Evolutionary conservation across 1,139 yeast species (phyloP), one percentile per base, ranked within the genome.

Genomic region (Nematodospora anomalae): DNA sequence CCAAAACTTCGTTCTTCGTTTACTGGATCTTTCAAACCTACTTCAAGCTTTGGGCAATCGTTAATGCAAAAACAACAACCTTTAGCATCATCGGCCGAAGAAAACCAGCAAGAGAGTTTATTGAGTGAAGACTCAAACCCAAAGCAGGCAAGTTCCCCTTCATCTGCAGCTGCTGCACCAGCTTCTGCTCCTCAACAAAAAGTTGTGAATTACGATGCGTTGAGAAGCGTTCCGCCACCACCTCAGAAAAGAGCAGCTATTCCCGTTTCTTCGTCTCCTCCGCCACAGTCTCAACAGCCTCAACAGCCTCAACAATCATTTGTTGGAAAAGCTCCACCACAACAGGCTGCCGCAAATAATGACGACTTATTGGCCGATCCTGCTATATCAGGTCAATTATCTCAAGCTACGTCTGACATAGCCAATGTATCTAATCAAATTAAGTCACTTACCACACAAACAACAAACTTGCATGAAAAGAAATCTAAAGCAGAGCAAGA

Each of bases 341-440:
- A 35, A 18, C 40, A 36, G 20, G 32, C 46, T 23, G 38, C 28
- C 16, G 18, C 23, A 7, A 42, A 30, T 9, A 74, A 75, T 45
- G 64, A 62, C 35, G 87, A 80, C 43, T 58, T 79, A 32, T 63
- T 77, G 36, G 80, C 83, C 1, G 64, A 57, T 31, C 66, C 74
- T 2, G 81, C 74, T 36, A 71, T 79, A 4, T 76, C 88, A 1
- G 79, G 81, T 16, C 80, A 83, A 52, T 67, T 88, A 33, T 80
- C 95, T 0, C 78, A 78, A 45, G 90, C 95, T 3, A 80, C 94
- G 11, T 78, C 92, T 3, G 96, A 88, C 49, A 74, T 87, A 58
- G 96, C 96, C 12, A 88, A 90, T 50, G 72, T 85, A 33, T 84
- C 95, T 1, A 87, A 83, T 52, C 96, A 90, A 63, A 81, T 88